A percentile compares a stretch with the other conserved stretches of the same genome.
Evolutionary conservation across 805 yeast species (phyloP).

Genomic region (Citeromyces nyonsensis): DNA sequence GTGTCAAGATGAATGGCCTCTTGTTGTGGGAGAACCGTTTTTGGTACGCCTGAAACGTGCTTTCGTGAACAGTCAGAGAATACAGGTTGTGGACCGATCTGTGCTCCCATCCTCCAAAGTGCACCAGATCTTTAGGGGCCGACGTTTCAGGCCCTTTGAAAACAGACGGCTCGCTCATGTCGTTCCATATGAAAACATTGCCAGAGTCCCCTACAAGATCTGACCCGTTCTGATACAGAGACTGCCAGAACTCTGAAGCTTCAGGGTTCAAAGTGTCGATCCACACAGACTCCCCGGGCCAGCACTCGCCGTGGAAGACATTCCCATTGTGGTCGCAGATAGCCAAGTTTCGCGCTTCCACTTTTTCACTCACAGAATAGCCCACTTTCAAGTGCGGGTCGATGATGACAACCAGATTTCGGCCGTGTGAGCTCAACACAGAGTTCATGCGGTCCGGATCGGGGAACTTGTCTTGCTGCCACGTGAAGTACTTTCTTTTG

Average conservation of each 20-base stretch:
- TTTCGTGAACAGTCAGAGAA: conserved; percentile 68
- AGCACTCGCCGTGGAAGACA: conserved; percentile 70
- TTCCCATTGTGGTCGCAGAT: conserved; percentile 22
- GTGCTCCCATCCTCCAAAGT: conserved; percentile 75
- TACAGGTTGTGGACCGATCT: conserved; percentile 81
- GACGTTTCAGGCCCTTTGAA: conserved; percentile 92
- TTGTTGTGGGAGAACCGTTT: conserved; percentile 30
- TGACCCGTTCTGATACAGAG: conserved; percentile 29
- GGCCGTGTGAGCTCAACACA: conserved; percentile 51
- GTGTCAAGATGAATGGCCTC: conserved; percentile 79
- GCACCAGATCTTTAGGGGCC: conserved; percentile 69
- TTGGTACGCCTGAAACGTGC: conserved; percentile 55
- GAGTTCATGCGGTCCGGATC: conserved; percentile 56
- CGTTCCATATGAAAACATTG: conserved; percentile 87
- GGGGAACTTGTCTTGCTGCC: conserved; percentile 67
- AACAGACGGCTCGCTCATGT: conserved; percentile 95
- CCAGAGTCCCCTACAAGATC: conserved; percentile 30
- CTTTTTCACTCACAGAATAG: conserved; percentile 44
- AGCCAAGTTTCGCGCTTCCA: conserved; percentile 25
- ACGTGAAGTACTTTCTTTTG: conserved; percentile 77
- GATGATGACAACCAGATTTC: conserved; percentile 71
- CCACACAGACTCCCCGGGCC: conserved; percentile 98
- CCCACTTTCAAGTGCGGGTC: conserved; percentile 82
- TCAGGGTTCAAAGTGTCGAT: conserved; percentile 66
- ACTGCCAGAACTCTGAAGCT: conserved; percentile 43